phyloP scores from a whole-genome alignment of 805 yeast species.

The Nakazawaea ishiwadae region DNA sequence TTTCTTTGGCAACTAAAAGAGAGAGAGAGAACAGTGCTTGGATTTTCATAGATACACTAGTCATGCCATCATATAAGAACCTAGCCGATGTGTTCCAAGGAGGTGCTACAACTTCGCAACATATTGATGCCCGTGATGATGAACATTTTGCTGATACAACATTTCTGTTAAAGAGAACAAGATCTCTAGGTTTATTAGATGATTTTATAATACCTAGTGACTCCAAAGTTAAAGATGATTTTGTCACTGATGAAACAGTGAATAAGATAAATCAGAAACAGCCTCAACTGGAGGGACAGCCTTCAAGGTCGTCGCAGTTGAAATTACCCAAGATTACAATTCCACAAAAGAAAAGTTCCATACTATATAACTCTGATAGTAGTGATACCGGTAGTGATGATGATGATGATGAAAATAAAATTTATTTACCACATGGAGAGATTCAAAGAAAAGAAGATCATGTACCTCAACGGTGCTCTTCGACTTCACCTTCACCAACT shows the following conservation, averaged over 20 bases:
- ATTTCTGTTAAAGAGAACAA: conserved; percentile 72
- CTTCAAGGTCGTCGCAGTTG: too few relatives aligned
- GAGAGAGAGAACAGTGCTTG: too few relatives aligned
- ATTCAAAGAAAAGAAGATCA: not conserved
- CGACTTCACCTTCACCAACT: conserved; percentile 5
- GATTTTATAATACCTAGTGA: conserved; percentile 33
- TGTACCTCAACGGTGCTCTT: not conserved
- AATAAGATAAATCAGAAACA: conserved; percentile 51
- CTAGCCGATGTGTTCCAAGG: conserved; percentile 39
- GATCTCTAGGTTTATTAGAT: conserved; percentile 77
- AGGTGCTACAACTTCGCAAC: conserved; percentile 61
- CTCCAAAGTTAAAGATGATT: conserved; percentile 90
- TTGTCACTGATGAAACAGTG: conserved; percentile 92
- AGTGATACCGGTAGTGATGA: conserved; percentile 2
- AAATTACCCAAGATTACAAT: too few relatives aligned
- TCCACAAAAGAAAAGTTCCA: conserved; percentile 6
- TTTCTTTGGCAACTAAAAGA: too few relatives aligned
- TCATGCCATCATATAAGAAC: conserved; percentile 12
- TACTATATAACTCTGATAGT: conserved; percentile 11
- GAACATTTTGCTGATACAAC: conserved; percentile 66
- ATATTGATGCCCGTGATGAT: conserved; percentile 66
- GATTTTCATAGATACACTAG: too few relatives aligned
- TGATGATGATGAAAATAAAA: conserved; percentile 4
- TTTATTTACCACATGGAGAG: not conserved
- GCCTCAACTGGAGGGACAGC: too few relatives aligned